Evolutionary conservation across 805 yeast species (phyloP), one percentile per base, ranked within the genome.

Genomic region (Vanderwaltozyma verrucispora): DNA sequence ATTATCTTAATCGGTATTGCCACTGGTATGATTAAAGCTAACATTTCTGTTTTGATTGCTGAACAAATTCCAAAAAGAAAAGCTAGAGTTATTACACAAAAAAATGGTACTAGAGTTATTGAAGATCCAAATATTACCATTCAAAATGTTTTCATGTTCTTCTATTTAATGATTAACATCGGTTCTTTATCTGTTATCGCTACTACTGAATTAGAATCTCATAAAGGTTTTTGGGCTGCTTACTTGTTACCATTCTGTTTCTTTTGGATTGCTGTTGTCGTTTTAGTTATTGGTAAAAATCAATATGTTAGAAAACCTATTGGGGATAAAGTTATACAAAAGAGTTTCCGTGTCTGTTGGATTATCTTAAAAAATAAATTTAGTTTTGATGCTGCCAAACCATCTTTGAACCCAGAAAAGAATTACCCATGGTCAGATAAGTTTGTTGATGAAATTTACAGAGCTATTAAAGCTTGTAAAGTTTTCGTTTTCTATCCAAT

Each of bases 1-100:
- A 59, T 64, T 35, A 43, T 65, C 41, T 54, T 75, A 37, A 73
- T 83, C 49, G 89, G 89, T 47, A 48, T 80, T 28, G 89, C 86
- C 29, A 78, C 92, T 24, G 92, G 92, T 52, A 80, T 86, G 48
- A 83, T 83, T 54, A 83, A 83, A 57, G 69, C 87, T 29, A 81
- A 82, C 50, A 75, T 82, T 23, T 74, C 86, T 5, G 60, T 57
- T 19, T 67, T 83, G 54, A 75, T 83, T 54, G 88, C 86, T 59
- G 84, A 79, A 50, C 85, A 79, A 60, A 76, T 72, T 53, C 77
- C 79, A 32, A 72, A 75, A 54, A 64, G 72, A 40, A 68, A 71
- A 47, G 80, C 76, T 44, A 74, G 70, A 35, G 73, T 83, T 38
- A 71, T 68, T 55, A 72, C 71, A 3, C 63, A 71, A 40, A 69